These are phyloP conservation scores for Globisporangium cylindrosporum DNA, from an alignment of 352 stramenopile genomes.

Conservation along the genomic window DNA sequence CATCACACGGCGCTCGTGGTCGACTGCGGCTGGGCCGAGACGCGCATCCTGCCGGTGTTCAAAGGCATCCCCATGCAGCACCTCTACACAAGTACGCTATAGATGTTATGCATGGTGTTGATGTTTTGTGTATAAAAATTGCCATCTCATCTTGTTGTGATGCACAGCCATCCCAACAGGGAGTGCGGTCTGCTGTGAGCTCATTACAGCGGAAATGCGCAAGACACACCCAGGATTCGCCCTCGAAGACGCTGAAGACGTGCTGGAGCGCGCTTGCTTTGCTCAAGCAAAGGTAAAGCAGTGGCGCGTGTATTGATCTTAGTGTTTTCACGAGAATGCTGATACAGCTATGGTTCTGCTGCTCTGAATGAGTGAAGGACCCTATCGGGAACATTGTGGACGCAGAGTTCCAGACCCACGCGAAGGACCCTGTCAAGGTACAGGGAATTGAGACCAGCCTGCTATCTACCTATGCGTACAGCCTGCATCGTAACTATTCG, in stretches of 20 bases:
- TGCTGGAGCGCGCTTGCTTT: constrained; percentile 78
- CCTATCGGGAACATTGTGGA: constrained; percentile 34
- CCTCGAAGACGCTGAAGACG: constrained; percentile 43
- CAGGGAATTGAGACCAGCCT: not conserved
- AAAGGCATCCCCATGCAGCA: constrained; percentile 79
- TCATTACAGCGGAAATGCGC: constrained; percentile 30
- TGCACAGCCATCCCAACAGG: constrained; percentile 41
- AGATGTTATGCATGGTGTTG: not conserved
- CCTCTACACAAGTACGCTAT: constrained; percentile 54
- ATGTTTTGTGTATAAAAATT: not conserved
- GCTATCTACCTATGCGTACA: not conserved
- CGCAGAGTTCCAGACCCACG: constrained; percentile 42
- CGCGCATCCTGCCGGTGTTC: constrained; percentile 70
- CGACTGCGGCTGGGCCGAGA: constrained; percentile 77
- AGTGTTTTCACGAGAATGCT: not conserved
- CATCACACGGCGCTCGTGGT: constrained; percentile 78
- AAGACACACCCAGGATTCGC: constrained; percentile 16
- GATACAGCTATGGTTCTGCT: not conserved
- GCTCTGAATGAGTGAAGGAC: constrained; percentile 19
- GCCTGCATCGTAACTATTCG: too few relatives aligned
- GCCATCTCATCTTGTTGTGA: not conserved
- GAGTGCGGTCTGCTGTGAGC: constrained; percentile 42
- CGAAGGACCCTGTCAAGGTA: constrained; percentile 39
- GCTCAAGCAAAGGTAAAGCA: constrained; percentile 46
- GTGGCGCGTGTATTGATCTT: not conserved